phyloP scores from a whole-genome alignment of 352 stramenopile genomes.

The Peronospora belbahrii region DNA sequence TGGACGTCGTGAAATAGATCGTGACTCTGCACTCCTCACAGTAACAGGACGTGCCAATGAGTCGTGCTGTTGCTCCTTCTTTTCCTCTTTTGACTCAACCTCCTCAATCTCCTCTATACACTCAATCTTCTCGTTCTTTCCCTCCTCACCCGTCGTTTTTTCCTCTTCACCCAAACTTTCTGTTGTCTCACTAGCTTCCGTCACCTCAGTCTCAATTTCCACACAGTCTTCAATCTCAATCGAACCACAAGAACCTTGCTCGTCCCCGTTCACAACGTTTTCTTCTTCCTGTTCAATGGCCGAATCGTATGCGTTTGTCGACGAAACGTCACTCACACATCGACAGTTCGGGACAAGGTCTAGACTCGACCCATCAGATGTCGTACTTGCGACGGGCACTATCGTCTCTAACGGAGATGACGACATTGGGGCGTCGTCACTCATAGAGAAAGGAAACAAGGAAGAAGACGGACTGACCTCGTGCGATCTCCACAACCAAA shows the following conservation, averaged over 20 bases:
- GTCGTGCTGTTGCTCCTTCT: constrained; percentile 5
- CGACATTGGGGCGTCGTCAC: constrained; percentile 12
- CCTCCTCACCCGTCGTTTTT: constrained; percentile 1
- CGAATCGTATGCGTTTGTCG: constrained; percentile 10
- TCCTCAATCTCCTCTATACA: constrained; percentile 3
- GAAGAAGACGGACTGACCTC: too few relatives aligned
- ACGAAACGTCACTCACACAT: constrained; percentile 13
- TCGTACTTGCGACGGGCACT: not conserved
- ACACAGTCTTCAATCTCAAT: constrained; percentile 2
- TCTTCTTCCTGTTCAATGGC: constrained; percentile 7
- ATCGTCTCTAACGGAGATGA: constrained; percentile 1
- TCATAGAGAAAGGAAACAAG: constrained; percentile 7
- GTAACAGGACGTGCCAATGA: constrained; percentile 10
- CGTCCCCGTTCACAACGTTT: constrained; percentile 7
- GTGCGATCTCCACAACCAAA: not conserved
- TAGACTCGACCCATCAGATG: not conserved
- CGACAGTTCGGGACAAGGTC: constrained; percentile 5
- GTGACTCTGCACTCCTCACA: constrained; percentile 21
- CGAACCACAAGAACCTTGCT: constrained; percentile 2
- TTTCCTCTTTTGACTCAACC: constrained; percentile 13
- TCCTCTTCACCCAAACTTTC: constrained; percentile 19
- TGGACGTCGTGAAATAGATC: constrained; percentile 17
- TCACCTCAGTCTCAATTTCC: constrained; percentile 13
- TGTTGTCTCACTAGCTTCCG: constrained; percentile 14
- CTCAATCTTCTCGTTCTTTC: too few relatives aligned